These are phyloP conservation scores for Phycomyces blakesleeanus DNA, from an alignment of 192 early-diverging fungal species.

Conservation along the genomic window DNA sequence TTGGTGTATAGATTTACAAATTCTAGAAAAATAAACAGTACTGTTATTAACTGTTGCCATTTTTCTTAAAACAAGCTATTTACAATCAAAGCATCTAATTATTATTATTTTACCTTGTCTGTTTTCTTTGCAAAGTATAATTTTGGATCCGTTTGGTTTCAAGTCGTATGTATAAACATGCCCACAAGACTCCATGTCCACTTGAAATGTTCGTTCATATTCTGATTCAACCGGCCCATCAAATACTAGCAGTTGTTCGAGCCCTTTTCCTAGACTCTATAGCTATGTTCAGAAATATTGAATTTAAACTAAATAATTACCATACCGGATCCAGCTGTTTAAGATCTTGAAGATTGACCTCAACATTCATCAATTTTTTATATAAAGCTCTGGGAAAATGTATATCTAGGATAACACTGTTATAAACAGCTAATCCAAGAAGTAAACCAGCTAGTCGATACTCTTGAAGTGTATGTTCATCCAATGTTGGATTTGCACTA, in stretches of 20 bases:
- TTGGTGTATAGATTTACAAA: conserved; percentile 81
- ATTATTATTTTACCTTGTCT: conserved; percentile 41
- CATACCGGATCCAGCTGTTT: conserved; percentile 68
- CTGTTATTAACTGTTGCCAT: too few species aligned
- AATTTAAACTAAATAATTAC: background rate
- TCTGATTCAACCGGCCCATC: conserved; percentile 66
- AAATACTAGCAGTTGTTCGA: conserved; percentile 67
- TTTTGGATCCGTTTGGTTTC: conserved; percentile 57
- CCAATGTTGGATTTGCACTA: conserved; percentile 47
- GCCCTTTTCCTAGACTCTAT: conserved; percentile 67
- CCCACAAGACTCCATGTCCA: conserved; percentile 70
- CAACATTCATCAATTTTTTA: conserved; percentile 78
- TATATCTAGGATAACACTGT: conserved; percentile 87
- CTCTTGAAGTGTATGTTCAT: conserved; percentile 61
- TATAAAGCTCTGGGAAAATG: conserved; percentile 85
- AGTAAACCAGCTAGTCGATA: conserved; percentile 85
- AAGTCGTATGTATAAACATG: conserved; percentile 61
- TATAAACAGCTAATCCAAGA: conserved; percentile 89
- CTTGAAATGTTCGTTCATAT: conserved; percentile 79
- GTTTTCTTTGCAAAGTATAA: conserved; percentile 69
- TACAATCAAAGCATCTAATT: background rate
- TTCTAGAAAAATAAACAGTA: too few species aligned
- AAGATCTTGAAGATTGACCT: conserved; percentile 70
- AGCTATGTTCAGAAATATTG: background rate
- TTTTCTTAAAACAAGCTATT: too few species aligned